Percentiles rank a stretch among this genome's conserved stretches.
phyloP scores from a whole-genome alignment of 306 rosid species.

The Acacia melanoxylon region DNA sequence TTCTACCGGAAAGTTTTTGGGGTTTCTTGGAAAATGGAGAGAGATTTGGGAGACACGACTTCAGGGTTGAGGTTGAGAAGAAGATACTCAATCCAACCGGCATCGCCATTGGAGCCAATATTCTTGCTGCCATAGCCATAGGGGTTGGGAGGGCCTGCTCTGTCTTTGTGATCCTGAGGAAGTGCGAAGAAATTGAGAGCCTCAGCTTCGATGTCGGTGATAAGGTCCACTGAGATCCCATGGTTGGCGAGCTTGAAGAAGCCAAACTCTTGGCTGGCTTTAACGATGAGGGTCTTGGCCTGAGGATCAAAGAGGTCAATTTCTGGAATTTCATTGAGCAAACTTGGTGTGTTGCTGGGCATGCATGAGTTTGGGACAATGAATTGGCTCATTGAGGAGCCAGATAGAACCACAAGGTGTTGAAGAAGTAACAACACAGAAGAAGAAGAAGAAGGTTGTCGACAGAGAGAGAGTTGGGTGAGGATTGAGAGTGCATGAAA shows the following conservation, averaged over 20 bases:
- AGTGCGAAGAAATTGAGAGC: conserved; percentile 57
- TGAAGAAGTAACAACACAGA: neutral
- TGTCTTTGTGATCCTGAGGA: conserved; percentile 52
- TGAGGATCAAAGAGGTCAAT: conserved; percentile 62
- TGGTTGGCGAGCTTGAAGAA: conserved; percentile 74
- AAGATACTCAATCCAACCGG: conserved; percentile 80
- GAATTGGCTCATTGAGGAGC: conserved; percentile 50
- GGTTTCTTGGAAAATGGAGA: conserved; percentile 40
- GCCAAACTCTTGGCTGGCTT: conserved; percentile 66
- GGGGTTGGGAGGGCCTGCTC: conserved; percentile 63
- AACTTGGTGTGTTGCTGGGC: conserved; percentile 5
- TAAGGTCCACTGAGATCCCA: conserved; percentile 59
- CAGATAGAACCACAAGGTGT: conserved; percentile 68
- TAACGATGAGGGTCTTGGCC: conserved; percentile 56
- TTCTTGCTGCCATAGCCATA: conserved; percentile 68
- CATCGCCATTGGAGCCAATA: conserved; percentile 80
- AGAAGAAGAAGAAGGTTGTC: neutral
- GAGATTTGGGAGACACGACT: conserved; percentile 41
- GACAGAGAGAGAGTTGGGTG: neutral
- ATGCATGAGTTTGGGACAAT: conserved; percentile 47
- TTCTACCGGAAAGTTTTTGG: conserved; percentile 50
- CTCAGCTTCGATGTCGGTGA: conserved; percentile 49
- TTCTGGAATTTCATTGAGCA: conserved; percentile 49
- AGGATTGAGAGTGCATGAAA: no score
- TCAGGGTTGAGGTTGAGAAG: conserved; percentile 66